Percentiles rank a stretch among this genome's conserved stretches.
These are phyloP conservation scores for Phialophora verrucosa DNA, from an alignment of 2,329 filamentous ascomycete genomes.

Conservation along the genomic window DNA sequence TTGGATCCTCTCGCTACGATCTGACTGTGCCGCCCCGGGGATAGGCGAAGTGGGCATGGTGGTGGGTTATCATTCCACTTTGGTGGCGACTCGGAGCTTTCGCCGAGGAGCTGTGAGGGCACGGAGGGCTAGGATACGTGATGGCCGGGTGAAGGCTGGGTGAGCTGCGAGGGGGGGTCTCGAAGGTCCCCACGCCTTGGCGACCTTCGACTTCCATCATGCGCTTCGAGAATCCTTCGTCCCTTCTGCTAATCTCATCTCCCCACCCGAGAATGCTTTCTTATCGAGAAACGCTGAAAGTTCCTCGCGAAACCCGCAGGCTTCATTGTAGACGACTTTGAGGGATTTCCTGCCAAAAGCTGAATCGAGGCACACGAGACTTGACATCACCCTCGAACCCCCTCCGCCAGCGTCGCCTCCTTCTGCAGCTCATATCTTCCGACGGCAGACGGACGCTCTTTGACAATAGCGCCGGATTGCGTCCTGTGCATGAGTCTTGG, in stretches of 20 bases:
- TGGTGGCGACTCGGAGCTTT: background rate
- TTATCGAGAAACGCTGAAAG: background rate
- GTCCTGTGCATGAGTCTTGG: background rate
- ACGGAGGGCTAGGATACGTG: no score
- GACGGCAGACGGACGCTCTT: background rate
- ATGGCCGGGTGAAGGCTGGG: background rate
- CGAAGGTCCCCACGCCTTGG: slow-evolving; percentile 6
- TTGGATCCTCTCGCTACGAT: background rate
- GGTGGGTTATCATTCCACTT: background rate
- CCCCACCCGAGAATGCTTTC: background rate
- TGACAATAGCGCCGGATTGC: background rate
- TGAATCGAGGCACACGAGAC: background rate
- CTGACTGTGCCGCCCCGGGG: background rate
- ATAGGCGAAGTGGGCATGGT: background rate
- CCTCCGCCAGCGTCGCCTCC: background rate
- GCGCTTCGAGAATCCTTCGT: slow-evolving; percentile 3
- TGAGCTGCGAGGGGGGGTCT: background rate
- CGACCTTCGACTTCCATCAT: slow-evolving; percentile 6
- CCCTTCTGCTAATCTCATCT: slow-evolving; percentile 1
- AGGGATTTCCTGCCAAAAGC: background rate
- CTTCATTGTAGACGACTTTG: background rate
- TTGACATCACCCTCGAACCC: background rate
- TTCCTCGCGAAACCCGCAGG: background rate
- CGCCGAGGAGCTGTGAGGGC: background rate
- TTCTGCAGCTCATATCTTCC: background rate